A percentile compares a stretch with the other conserved stretches of the same genome.
Evolutionary conservation across 352 stramenopile species (phyloP).

Genomic region (Albugo laibachii): DNA sequence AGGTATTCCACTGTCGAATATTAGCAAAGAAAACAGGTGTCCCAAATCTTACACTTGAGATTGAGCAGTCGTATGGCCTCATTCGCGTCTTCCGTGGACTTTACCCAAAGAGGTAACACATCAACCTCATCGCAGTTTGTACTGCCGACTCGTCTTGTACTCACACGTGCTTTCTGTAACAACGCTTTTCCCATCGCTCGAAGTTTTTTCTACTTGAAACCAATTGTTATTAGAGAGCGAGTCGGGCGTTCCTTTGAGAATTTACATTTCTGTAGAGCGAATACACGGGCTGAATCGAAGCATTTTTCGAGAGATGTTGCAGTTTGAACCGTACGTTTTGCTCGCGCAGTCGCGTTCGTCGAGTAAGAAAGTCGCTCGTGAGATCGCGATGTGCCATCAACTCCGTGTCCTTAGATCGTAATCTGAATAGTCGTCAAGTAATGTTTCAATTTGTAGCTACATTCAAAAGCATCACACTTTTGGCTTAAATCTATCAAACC

Average conservation of each 20-base stretch:
- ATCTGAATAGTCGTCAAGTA: too few relatives aligned
- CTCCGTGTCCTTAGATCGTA: too few relatives aligned
- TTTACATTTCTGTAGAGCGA: constrained; percentile 34
- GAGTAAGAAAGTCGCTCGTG: constrained; percentile 20
- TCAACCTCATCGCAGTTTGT: constrained; percentile 6
- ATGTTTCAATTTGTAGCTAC: too few relatives aligned
- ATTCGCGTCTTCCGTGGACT: constrained; percentile 37
- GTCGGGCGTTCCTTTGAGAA: background rate
- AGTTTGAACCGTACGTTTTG: constrained; percentile 38
- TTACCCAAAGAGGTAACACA: constrained; percentile 32
- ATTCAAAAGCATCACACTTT: too few relatives aligned
- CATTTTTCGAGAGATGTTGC: constrained; percentile 18
- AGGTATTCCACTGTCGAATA: constrained; percentile 44
- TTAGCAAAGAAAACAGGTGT: background rate
- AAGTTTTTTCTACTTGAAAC: constrained; percentile 18
- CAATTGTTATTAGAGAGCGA: background rate
- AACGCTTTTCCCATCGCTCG: constrained; percentile 39
- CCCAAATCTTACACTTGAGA: constrained; percentile 28
- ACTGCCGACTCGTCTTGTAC: constrained; percentile 10
- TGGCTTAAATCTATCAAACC: too few relatives aligned
- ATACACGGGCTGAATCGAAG: constrained; percentile 18
- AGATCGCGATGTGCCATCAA: constrained; percentile 45
- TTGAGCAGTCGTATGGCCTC: constrained; percentile 40
- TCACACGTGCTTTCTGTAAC: constrained; percentile 32
- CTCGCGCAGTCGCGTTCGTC: constrained; percentile 23